phyloP scores from a whole-genome alignment of 2,329 filamentous ascomycete genomes.

The Diaporthe destruens region DNA sequence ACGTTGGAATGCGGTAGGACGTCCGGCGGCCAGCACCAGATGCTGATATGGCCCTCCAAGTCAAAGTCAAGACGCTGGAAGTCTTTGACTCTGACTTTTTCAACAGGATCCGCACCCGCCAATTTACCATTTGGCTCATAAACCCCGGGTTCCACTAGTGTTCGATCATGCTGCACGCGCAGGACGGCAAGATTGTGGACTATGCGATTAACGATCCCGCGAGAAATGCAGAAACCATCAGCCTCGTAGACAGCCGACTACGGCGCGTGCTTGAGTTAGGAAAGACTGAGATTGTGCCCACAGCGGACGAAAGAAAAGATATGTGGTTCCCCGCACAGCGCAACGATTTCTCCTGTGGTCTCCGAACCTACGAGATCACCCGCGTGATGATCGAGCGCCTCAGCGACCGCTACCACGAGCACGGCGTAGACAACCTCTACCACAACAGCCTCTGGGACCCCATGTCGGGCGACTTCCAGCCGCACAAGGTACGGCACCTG shows the following conservation, averaged over 20 bases:
- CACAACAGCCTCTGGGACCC: slow-evolving; percentile 7
- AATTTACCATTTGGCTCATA: slow-evolving; percentile 3
- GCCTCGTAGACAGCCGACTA: neutral
- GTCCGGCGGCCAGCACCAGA: neutral
- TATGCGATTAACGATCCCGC: slow-evolving; percentile 7
- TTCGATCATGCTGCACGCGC: neutral
- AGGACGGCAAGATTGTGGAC: neutral
- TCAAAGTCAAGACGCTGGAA: slow-evolving; percentile 3
- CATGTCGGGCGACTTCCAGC: slow-evolving; percentile 22
- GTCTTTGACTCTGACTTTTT: slow-evolving; percentile 26
- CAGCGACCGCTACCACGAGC: slow-evolving; percentile 8
- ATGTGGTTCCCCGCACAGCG: slow-evolving; percentile 6
- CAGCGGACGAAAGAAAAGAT: neutral
- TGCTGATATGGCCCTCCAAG: neutral
- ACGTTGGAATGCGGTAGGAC: neutral
- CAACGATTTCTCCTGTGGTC: neutral
- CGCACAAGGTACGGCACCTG: slow-evolving; percentile 12
- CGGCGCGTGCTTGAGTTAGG: neutral
- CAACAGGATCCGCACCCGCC: neutral
- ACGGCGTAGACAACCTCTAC: slow-evolving; percentile 6
- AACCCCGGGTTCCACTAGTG: neutral
- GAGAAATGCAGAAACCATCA: neutral
- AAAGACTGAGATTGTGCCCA: neutral
- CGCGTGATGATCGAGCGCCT: slow-evolving; percentile 15
- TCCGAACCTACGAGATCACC: neutral